Evolutionary conservation across 306 rosid species (phyloP).

Genomic region (Astragalus membranaceus): DNA sequence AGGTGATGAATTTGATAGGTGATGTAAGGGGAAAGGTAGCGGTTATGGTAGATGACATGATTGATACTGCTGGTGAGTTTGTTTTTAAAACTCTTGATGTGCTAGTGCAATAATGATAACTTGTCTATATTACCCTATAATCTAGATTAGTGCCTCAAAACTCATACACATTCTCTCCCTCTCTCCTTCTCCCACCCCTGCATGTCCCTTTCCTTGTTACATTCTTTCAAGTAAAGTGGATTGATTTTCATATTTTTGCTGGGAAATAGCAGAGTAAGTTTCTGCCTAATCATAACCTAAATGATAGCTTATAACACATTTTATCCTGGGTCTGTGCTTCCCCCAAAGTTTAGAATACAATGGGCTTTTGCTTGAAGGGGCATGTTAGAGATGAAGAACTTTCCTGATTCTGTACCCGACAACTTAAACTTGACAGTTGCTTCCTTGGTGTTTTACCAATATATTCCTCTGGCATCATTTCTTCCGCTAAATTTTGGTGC

Average conservation of each 20-base stretch:
- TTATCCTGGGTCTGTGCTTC: neutral
- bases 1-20: conserved; percentile 97
- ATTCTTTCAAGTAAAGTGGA: neutral
- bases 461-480: neutral
- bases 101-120: neutral
- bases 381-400: neutral
- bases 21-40: conserved; percentile 94
- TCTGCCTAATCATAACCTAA: neutral
- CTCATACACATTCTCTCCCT: neutral
- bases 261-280: neutral
- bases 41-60: conserved; percentile 97
- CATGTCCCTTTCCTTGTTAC: neutral
- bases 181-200: neutral
- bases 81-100: neutral
- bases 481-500: neutral
- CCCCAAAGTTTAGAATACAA: neutral
- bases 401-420: neutral
- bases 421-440: neutral
- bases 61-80: conserved; percentile 86
- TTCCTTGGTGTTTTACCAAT: neutral
- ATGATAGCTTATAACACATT: neutral
- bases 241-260: neutral
- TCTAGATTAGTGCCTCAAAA: neutral
- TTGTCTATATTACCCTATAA: neutral
- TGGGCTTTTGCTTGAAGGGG: neutral